Base-by-base conservation (phyloP, 2,329 filamentous ascomycete genomes). In the Macrophomina tecta region DNA sequence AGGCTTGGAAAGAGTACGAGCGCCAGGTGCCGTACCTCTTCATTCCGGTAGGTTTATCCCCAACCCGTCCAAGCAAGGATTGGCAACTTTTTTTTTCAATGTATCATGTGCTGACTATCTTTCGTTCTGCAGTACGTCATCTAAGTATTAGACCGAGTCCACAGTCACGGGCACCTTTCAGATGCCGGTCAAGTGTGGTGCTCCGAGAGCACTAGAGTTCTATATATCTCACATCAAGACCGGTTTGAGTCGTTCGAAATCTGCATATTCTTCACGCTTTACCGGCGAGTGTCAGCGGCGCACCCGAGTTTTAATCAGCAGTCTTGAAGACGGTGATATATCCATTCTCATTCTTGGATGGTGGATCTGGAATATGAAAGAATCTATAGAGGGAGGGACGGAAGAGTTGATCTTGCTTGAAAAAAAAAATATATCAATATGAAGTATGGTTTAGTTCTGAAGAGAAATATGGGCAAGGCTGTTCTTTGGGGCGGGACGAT, bases 1-100 rank as follows among this genome's bases (percentile, higher is more conserved):
- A 92, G 70, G 89, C 90, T 12, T 96, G 92, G 92, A 81, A 82
- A 53, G 89, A 94, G 83, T 96, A 96, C 76, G 90, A 92, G 83
- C 87, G 84, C 80, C 85, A 85, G 78, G 91, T 94, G 64, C 92
- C 92, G 48, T 94, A 93, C 78, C 82, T 95, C 65, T 95, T 96
- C 77, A 93, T 96, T 81, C 92, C 92, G 67, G 86, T 77, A 70
- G 72, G 75, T 74, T 18, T 7, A 11, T 48, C 18, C 16, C 36
- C 16, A 4, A 36, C 28, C 14, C 7, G 11, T 34, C 11, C 28
- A 16, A 14, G 28, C 7, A 62, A 2, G 4, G 11, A 23, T 23
- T 23, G 23, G 23, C 23, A 23, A 23, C 23, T 40, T 53, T 12
- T 16, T 8, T 18, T 53, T 51, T 48, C 14, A n/a, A n/a, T 7